phyloP scores from a whole-genome alignment of 1,284 basidiomycete genomes.

The Melampsora medusae region DNA sequence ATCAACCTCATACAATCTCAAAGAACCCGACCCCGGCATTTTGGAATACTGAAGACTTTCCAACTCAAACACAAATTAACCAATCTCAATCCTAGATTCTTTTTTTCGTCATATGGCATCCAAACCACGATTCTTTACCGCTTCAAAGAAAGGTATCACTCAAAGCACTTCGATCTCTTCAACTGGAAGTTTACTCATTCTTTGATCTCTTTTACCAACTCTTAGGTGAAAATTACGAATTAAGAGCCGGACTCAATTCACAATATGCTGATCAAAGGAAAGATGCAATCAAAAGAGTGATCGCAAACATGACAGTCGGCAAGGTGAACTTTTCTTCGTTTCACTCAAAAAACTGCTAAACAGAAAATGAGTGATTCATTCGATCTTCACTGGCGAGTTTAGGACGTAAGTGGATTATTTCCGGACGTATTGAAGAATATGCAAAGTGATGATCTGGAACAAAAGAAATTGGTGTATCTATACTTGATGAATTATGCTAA shows the following conservation, averaged over 20 bases:
- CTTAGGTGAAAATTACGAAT: conserved; percentile 84
- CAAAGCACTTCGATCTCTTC: background rate
- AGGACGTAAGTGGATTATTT: conserved; percentile 31
- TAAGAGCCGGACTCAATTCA: conserved; percentile 64
- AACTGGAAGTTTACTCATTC: background rate
- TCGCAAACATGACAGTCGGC: conserved; percentile 92
- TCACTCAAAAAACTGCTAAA: background rate
- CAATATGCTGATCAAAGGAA: conserved; percentile 55
- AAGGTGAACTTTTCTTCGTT: conserved; percentile 71
- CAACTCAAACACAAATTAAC: no score
- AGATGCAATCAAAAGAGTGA: conserved; percentile 54
- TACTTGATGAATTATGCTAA: conserved; percentile 90
- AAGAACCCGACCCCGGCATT: no score
- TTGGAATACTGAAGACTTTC: no score
- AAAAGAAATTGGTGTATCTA: conserved; percentile 79
- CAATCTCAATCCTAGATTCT: no score
- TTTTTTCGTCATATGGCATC: conserved; percentile 36
- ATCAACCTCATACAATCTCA: no score
- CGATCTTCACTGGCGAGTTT: background rate
- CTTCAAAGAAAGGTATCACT: conserved; percentile 51
- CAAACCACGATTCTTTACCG: conserved; percentile 54
- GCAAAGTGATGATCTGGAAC: conserved; percentile 59
- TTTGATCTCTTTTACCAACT: background rate
- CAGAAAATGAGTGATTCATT: conserved; percentile 11
- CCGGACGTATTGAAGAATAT: conserved; percentile 95